Evolutionary conservation across 1,284 basidiomycete species (phyloP).

Genomic region (Peniophora sp.): DNA sequence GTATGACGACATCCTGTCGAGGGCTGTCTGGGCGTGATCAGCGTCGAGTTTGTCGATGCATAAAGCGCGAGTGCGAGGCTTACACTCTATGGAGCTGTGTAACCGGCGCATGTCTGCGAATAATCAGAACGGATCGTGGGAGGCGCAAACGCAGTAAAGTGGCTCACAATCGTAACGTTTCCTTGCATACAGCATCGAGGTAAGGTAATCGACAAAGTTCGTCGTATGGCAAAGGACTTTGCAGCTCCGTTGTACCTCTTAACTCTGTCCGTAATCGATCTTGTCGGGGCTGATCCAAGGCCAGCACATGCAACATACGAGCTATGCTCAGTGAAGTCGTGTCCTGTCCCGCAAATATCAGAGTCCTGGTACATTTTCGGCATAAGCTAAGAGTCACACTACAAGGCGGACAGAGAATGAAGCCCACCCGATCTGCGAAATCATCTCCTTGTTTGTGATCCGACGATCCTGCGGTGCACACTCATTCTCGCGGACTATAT

Average conservation of each 20-base stretch:
- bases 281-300: slow-evolving; percentile 12
- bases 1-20: too few species aligned
- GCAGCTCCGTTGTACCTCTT: slow-evolving; percentile 1
- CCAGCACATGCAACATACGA: slow-evolving; percentile 13
- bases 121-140: not conserved
- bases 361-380: slow-evolving; percentile 6
- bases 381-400: not conserved
- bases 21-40: not conserved
- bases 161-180: slow-evolving; percentile 11
- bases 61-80: not conserved
- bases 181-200: slow-evolving; percentile 11
- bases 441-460: slow-evolving; percentile 6
- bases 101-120: slow-evolving; percentile 8
- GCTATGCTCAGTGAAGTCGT: slow-evolving; percentile 12
- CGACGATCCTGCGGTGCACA: not conserved
- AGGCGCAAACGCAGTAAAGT: not conserved
- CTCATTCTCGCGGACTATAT: too few species aligned
- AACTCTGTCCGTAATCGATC: slow-evolving; percentile 11
- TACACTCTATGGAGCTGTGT: slow-evolving; percentile 10
- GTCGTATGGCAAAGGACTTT: slow-evolving; percentile 8
- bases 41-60: slow-evolving; percentile 3
- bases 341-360: slow-evolving; percentile 15
- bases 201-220: slow-evolving; percentile 7
- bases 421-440: slow-evolving; percentile 9
- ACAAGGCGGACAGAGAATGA: too few species aligned